A percentile compares a stretch with the other conserved stretches of the same genome.
Evolutionary conservation across 2,329 filamentous ascomycete species (phyloP).

Genomic region (Raffaelea arxii): DNA sequence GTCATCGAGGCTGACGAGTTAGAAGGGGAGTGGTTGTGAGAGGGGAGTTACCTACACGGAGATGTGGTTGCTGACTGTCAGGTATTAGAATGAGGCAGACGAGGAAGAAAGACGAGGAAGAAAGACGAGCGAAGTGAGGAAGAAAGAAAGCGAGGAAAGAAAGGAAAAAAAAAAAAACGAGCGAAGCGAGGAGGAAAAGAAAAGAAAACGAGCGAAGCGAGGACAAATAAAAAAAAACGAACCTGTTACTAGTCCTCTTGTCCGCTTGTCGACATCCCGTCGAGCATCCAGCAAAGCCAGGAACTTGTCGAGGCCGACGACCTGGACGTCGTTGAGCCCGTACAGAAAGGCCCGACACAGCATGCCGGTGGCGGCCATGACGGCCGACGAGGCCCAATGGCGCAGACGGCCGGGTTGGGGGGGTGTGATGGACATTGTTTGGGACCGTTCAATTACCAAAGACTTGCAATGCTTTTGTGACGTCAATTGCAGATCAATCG

Average conservation of each 20-base stretch:
- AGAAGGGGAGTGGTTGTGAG: background rate
- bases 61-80: constrained; percentile 73
- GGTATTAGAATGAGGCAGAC: constrained; percentile 8
- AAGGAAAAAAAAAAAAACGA: too few relatives aligned
- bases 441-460: too few relatives aligned
- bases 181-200: constrained; percentile 10
- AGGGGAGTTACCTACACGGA: constrained; percentile 61
- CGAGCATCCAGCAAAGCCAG: constrained; percentile 66
- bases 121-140: constrained; percentile 4
- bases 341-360: constrained; percentile 68
- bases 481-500: too few relatives aligned
- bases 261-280: constrained; percentile 52
- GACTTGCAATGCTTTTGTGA: too few relatives aligned
- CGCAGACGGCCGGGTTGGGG: constrained; percentile 52
- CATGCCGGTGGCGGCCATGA: constrained; percentile 64
- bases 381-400: constrained; percentile 62
- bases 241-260: constrained; percentile 78
- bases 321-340: constrained; percentile 63
- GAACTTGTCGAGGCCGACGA: constrained; percentile 67
- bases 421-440: constrained; percentile 4
- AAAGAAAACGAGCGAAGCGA: constrained; percentile 5
- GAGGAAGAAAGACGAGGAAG: constrained; percentile 6
- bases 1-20: constrained; percentile 66
- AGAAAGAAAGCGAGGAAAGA: too few relatives aligned
- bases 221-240: constrained; percentile 20